Evolutionary conservation across 257 asterid species (phyloP), one percentile per base, ranked within the genome.

Genomic region (Paulownia fortunei): DNA sequence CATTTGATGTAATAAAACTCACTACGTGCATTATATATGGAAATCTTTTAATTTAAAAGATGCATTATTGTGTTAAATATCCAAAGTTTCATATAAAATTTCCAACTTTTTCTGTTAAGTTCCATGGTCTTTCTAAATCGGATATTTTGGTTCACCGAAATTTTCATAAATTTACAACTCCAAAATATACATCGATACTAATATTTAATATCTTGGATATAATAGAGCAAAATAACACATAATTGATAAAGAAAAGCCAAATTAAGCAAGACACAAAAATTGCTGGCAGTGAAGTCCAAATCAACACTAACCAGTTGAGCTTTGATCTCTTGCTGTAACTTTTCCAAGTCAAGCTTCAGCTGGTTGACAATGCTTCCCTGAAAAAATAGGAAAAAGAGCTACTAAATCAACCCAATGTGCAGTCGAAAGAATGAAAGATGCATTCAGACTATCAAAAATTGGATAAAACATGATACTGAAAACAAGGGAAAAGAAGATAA

Each of bases 311-410:
- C 97, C 92, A 88, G 79, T 30, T 84, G 87, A 47, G 74, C 86
- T 69, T 84, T 92, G 72, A 92, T 92, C 82, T 92, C 91, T 63
- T 71, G 87, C 72, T 87, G 97, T 73, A 92, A 56, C 76, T 8
- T 84, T 82, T 89, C 96, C 93, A 92, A 67, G 76, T 89, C 89
- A 76, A 73, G 73, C 83, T 86, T 89, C 76, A 92, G 82, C 80
- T 92, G 93, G 84, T 71, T 80, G 73, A 88, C 91, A 84, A 80
- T 74, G 80, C 91, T 76, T 49, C 93, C 96, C 97, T 89, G 85
- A 52, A 70, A 61, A 73, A 74, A 73, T 65, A 60, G 32, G 21
- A 76, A 23, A 76, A 49, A 68, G 54, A 37, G 16, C 11, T 46
- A 58, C 32, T 36, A 60, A 46, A 63, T 56, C 37, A 64, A 7